A percentile compares a stretch with the other conserved stretches of the same genome.
Evolutionary conservation across 1,284 basidiomycete genomes (phyloP).

Genomic region (Neolentinus lepideus): DNA sequence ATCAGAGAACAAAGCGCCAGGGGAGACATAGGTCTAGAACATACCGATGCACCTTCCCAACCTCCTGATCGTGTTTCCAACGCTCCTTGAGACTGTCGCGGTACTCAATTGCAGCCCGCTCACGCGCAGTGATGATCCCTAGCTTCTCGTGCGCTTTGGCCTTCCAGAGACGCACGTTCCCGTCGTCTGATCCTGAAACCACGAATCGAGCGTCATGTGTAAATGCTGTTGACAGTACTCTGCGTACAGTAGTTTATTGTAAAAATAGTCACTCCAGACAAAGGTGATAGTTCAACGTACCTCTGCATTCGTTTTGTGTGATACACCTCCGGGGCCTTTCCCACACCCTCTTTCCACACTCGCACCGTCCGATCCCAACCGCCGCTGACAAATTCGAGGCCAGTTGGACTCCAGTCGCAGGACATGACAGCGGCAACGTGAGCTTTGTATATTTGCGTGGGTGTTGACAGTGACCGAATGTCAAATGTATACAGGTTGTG

Average conservation of each 20-base stretch:
- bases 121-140: slow-evolving; percentile 87
- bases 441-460: slow-evolving; percentile 94
- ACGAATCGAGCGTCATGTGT: slow-evolving; percentile 92
- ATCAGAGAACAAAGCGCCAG: background rate
- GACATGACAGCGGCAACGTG: slow-evolving; percentile 95
- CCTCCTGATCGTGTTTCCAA: slow-evolving; percentile 83
- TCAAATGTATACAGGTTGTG: slow-evolving; percentile 99
- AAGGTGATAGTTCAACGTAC: slow-evolving; percentile 29
- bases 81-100: slow-evolving; percentile 82
- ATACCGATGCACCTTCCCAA: slow-evolving; percentile 78
- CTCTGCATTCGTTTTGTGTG: slow-evolving; percentile 99
- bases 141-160: slow-evolving; percentile 89
- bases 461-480: slow-evolving; percentile 77
- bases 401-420: slow-evolving; percentile 93
- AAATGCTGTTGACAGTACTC: slow-evolving; percentile 71
- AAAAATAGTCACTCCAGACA: background rate
- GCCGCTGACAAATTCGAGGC: slow-evolving; percentile 93
- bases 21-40: slow-evolving; percentile 16
- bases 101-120: slow-evolving; percentile 91
- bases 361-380: slow-evolving; percentile 94
- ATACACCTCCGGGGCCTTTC: slow-evolving; percentile 85
- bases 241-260: slow-evolving; percentile 20
- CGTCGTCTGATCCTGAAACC: slow-evolving; percentile 92
- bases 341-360: slow-evolving; percentile 88
- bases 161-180: slow-evolving; percentile 97